Percentiles rank a stretch among this genome's conserved stretches.
phyloP scores from a whole-genome alignment of 2,329 filamentous ascomycete genomes.

The Sphaerulina populicola region DNA sequence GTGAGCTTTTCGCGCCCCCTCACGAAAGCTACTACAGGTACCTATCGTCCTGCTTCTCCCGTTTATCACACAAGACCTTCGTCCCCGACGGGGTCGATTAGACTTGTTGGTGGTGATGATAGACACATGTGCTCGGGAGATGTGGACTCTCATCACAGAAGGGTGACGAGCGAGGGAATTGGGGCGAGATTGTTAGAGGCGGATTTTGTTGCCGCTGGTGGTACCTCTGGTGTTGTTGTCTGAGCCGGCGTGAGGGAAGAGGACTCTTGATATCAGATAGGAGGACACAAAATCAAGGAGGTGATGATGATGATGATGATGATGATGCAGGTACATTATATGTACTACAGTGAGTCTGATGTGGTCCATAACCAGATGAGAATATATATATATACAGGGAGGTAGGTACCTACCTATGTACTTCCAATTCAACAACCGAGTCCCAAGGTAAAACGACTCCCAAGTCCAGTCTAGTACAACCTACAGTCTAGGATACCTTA shows the following conservation, averaged over 20 bases:
- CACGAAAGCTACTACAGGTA: background rate
- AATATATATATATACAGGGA: too few relatives aligned
- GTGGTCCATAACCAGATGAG: too few relatives aligned
- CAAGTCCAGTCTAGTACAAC: too few relatives aligned
- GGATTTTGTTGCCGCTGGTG: conserved; percentile 5
- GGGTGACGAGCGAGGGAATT: conserved; percentile 3
- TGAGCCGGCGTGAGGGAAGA: too few relatives aligned
- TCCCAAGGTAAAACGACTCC: too few relatives aligned
- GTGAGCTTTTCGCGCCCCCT: conserved; percentile 3
- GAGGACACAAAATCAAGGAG: too few relatives aligned
- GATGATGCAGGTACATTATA: too few relatives aligned
- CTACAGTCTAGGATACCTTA: too few relatives aligned
- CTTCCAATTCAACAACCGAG: too few relatives aligned
- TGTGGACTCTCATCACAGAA: background rate
- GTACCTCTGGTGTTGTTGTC: background rate
- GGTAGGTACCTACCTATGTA: background rate
- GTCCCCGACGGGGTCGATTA: conserved; percentile 9
- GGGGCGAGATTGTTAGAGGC: conserved; percentile 4
- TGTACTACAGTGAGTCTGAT: too few relatives aligned
- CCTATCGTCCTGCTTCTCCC: background rate
- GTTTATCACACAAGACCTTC: conserved; percentile 2
- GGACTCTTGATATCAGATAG: too few relatives aligned
- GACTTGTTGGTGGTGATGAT: conserved; percentile 2
- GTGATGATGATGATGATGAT: too few relatives aligned
- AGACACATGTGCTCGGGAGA: background rate